Percentiles rank a stretch among this genome's conserved stretches.
Evolutionary conservation across 345 rosid genomes (phyloP).

Genomic region (Acer negundo): DNA sequence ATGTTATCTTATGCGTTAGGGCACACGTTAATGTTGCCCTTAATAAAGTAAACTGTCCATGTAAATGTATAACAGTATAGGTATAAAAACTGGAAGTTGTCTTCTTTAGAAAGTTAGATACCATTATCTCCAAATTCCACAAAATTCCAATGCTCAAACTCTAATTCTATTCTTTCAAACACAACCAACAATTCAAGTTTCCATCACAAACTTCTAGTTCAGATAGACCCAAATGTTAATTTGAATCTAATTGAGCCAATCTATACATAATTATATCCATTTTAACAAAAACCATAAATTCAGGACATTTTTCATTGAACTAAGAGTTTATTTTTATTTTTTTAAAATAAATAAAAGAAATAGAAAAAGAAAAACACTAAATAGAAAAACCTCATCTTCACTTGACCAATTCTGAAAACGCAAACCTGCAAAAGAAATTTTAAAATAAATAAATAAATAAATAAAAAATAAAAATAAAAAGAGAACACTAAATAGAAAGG

Average conservation of each 20-base stretch:
- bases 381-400: conserved; percentile 45
- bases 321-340: no score
- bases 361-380: background rate
- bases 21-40: background rate
- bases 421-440: conserved; percentile 34
- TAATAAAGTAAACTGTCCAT: background rate
- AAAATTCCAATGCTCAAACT: background rate
- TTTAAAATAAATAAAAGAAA: no score
- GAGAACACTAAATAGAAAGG: background rate
- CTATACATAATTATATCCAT: background rate
- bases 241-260: background rate
- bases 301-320: no score
- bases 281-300: background rate
- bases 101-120: background rate
- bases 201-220: background rate
- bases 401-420: conserved; percentile 19
- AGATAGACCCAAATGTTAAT: background rate
- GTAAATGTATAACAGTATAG: background rate
- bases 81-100: background rate
- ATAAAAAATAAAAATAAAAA: background rate
- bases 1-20: background rate
- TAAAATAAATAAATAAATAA: background rate
- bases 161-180: background rate
- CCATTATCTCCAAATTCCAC: background rate
- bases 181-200: background rate